Base-by-base conservation (phyloP, 2,329 filamentous ascomycete species). In the Neofusicoccum kwambonambiense region DNA sequence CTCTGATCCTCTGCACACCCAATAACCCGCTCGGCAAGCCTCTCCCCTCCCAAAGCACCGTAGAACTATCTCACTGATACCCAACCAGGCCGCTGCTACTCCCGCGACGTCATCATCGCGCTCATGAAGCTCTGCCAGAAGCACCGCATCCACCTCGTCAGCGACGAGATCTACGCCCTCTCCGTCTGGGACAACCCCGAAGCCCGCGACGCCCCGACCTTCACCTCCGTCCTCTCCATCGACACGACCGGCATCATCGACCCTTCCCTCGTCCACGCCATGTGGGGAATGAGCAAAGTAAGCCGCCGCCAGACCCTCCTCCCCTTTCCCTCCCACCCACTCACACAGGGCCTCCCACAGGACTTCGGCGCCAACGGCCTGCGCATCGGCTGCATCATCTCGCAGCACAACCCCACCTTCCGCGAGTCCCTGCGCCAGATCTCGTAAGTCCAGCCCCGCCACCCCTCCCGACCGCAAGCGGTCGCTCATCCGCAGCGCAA, bases 1-100 rank as follows among this genome's bases (percentile, higher is more conserved):
- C 77, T 1, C 51, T 84, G 11, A 65, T 83, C 62, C 67, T 83
- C 22, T 77, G 74, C 15, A 79, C 81, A 62, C 78, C 79, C n/a
- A 76, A 82, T 68, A 82, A 82, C 66, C 80, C 80, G n/a, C 69
- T 80, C 9, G 71, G 69, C 13, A 60, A 68, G 52, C 68, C 70
- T 64, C 77, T 76, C 64, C 60, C 73, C 27, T 37, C 27, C 17
- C 15, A 1, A 45, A 11, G 8, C 11, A 5, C 3, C 13, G 11
- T 0, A 41, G 51, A 41, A 45, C n/a, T 0, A 3, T 15, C 9
- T 47, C 27, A 15, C n/a, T 35, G n/a, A 37, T 15, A 2, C 3
- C 8, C 4, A 2, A 0, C 6, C 12, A 61, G 57, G 57, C 31
- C 57, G 44, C 2, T 61, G 57, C 31, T 61, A 61, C 31, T 37